Evolutionary conservation across 2,329 filamentous ascomycete species (phyloP), one percentile per base, ranked within the genome.

Genomic region (Trichoderma oligosporum): DNA sequence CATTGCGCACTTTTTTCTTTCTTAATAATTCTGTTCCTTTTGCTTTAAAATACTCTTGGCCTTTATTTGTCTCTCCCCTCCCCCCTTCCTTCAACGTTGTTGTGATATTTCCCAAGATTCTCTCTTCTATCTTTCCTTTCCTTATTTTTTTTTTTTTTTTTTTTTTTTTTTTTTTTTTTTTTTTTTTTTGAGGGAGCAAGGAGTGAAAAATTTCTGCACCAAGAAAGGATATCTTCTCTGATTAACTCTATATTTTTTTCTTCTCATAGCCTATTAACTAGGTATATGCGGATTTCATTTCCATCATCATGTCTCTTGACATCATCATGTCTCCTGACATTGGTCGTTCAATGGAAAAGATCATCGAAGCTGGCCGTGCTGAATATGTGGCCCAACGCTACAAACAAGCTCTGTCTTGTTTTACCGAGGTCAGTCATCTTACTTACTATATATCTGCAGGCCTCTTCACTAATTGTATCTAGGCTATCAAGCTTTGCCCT

Each of bases 401-500:
- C 62, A 71, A 67, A 49, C 62, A 63, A 16, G 73, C 73, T 2
- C 64, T 75, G 9, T 69, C 69, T 59, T 65, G 69, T 29, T 74
- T 75, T 59, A 75, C 73, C 11, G 65, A 64, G 47, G 71, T 73
- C 63, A 44, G 65, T 44, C 2, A 24, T 33, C n/a, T 12, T 7
- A 4, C 35, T 16, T 11, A 5, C 7, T 12, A 27, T 31, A 16
- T 5, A 14, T 29, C 8, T 25, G 41, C 16, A 51, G 4, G 22
- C 33, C 12, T 8, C 8, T 18, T 14, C 36, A 22, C 36, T 47
- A 20, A 44, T 45, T 41, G 25, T 6, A 22, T 22, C n/a, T 22
- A 74, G 72, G 72, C 67, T 4, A 74, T 74, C 70, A 70, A 65
- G 25, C 56, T 66, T 4, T 75, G 73, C 25, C 38, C 67, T 2